Conservation (phyloP, 2,329 filamentous ascomycete species). For the Arthrocladium fulminans region DNA sequence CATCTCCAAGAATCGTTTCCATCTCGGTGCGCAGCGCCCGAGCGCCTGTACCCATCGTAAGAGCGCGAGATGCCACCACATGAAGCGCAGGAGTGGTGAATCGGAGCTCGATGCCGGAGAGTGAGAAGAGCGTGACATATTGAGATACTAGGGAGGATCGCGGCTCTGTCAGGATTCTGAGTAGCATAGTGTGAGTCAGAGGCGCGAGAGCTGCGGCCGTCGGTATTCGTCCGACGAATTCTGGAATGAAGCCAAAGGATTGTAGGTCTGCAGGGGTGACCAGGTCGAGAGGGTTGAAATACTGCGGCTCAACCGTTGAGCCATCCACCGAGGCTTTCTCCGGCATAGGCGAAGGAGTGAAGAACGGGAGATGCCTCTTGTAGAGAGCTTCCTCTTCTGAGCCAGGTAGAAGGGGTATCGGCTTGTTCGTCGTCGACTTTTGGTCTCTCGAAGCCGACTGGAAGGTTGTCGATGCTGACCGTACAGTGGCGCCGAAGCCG, state of each 20-base stretch:
- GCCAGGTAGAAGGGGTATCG: constrained; percentile 48
- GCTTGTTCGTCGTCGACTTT: constrained; percentile 25
- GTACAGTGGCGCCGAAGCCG: constrained; percentile 80
- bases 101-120: constrained; percentile 64
- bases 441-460: constrained; percentile 20
- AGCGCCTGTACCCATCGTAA: constrained; percentile 66
- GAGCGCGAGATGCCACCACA: constrained; percentile 65
- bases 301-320: constrained; percentile 31
- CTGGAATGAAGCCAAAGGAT: constrained; percentile 82
- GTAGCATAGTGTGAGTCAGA: constrained; percentile 58
- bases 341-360: constrained; percentile 37
- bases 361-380: constrained; percentile 51
- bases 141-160: constrained; percentile 80
- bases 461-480: constrained; percentile 34
- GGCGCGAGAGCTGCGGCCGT: constrained; percentile 79
- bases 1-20: constrained; percentile 67
- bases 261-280: constrained; percentile 69
- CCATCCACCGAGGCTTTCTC: constrained; percentile 24
- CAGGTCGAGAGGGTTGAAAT: constrained; percentile 58
- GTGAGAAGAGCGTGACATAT: constrained; percentile 78
- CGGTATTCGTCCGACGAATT: constrained; percentile 90
- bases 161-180: constrained; percentile 85
- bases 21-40: constrained; percentile 71
- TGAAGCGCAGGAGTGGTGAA: constrained; percentile 77
- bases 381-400: constrained; percentile 57